These are phyloP conservation scores for Diaporthe amygdali DNA, from an alignment of 2,329 filamentous ascomycete genomes.

Conservation along the genomic window DNA sequence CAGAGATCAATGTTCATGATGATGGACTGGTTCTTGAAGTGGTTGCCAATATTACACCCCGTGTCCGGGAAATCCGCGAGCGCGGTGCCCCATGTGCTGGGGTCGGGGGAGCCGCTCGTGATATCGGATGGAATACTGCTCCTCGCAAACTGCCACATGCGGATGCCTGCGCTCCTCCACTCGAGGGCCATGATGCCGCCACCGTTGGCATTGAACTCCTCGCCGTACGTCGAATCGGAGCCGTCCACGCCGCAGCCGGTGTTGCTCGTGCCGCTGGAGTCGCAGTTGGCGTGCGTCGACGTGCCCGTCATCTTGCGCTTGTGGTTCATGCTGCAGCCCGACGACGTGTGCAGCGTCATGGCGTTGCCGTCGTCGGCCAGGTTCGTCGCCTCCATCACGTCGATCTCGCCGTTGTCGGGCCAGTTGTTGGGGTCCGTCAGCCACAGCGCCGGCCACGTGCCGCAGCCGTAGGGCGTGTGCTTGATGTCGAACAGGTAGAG, in stretches of 20 bases:
- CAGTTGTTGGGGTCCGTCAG: slow-evolving; percentile 64
- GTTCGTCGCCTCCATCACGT: slow-evolving; percentile 66
- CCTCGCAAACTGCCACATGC: slow-evolving; percentile 65
- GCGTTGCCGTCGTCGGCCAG: slow-evolving; percentile 58
- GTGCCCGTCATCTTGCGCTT: slow-evolving; percentile 59
- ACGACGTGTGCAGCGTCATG: slow-evolving; percentile 64
- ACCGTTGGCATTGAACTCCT: slow-evolving; percentile 54
- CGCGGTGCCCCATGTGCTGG: slow-evolving; percentile 65
- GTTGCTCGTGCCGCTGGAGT: slow-evolving; percentile 56
- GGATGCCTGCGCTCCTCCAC: slow-evolving; percentile 64
- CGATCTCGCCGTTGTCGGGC: slow-evolving; percentile 70
- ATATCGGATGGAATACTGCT: slow-evolving; percentile 58
- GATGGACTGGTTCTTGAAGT: slow-evolving; percentile 71
- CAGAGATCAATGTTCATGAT: slow-evolving; percentile 71
- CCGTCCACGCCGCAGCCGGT: slow-evolving; percentile 62
- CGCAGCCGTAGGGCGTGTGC: slow-evolving; percentile 68
- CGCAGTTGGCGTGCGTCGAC: slow-evolving; percentile 50
- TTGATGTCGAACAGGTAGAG: slow-evolving; percentile 72
- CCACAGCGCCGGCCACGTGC: slow-evolving; percentile 71
- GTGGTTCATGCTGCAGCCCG: slow-evolving; percentile 57
- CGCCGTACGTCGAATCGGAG: slow-evolving; percentile 51
- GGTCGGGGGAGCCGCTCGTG: slow-evolving; percentile 56
- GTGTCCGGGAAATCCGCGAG: slow-evolving; percentile 70
- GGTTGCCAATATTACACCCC: slow-evolving; percentile 60
- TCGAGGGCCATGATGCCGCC: slow-evolving; percentile 68